phyloP scores from a whole-genome alignment of 768 basidiomycete genomes.

The Pisolithus tinctorius region DNA sequence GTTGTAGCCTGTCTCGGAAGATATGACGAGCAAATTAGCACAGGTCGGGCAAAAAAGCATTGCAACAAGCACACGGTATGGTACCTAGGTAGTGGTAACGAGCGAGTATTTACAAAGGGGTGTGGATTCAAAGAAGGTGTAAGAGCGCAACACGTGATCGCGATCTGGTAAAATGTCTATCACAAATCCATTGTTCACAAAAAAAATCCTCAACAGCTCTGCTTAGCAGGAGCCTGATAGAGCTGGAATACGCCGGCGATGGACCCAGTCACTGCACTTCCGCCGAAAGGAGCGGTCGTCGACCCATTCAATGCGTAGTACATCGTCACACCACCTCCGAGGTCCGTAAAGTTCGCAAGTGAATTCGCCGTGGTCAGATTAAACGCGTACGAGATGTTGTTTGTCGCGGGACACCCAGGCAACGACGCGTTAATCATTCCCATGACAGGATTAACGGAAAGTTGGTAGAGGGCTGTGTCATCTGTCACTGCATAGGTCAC shows the following conservation, averaged over 20 bases:
- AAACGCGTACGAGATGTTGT: constrained; percentile 5
- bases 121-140: too few relatives aligned
- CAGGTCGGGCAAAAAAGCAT: constrained; percentile 98
- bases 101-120: too few relatives aligned
- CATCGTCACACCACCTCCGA: constrained; percentile 8
- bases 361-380: not conserved
- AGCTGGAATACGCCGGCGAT: constrained; percentile 6
- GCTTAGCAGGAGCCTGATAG: not conserved
- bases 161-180: too few relatives aligned
- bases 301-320: constrained; percentile 8
- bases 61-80: not conserved
- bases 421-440: not conserved
- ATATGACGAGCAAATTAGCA: constrained; percentile 78
- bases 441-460: not conserved
- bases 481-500: constrained; percentile 10
- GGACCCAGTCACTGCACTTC: not conserved
- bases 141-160: too few relatives aligned
- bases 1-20: constrained; percentile 72
- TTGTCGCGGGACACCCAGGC: constrained; percentile 2
- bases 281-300: constrained; percentile 4
- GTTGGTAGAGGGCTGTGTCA: not conserved
- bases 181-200: too few relatives aligned
- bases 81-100: too few relatives aligned
- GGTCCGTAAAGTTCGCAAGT: constrained; percentile 5
- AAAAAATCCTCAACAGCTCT: not conserved